Evolutionary conservation across 495 filamentous ascomycete species (phyloP).

Genomic region (Neurospora sp.): DNA sequence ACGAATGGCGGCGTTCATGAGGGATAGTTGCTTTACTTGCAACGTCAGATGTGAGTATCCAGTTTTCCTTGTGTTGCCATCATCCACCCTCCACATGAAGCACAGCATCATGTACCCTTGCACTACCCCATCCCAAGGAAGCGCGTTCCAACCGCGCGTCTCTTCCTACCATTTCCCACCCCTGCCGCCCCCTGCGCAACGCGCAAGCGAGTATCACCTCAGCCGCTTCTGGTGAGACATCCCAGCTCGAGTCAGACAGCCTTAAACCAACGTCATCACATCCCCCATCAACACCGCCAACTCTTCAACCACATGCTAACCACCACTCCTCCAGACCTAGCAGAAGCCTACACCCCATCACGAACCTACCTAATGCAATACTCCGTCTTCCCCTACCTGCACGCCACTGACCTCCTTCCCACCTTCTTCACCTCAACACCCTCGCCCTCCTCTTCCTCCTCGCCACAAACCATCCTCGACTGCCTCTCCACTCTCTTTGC

Average conservation of each 20-base stretch:
- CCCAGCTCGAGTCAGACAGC: neutral
- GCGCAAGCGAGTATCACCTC: neutral
- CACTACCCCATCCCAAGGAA: neutral
- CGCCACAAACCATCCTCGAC: slow-evolving; percentile 11
- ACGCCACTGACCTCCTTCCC: slow-evolving; percentile 24
- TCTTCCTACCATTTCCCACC: neutral
- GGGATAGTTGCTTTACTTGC: slow-evolving; percentile 29
- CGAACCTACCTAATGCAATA: slow-evolving; percentile 20
- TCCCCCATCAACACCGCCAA: slow-evolving; percentile 4
- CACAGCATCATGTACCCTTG: neutral
- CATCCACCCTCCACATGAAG: neutral
- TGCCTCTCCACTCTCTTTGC: slow-evolving; percentile 21
- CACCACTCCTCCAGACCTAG: neutral
- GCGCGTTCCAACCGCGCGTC: neutral
- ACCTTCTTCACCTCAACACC: slow-evolving; percentile 24
- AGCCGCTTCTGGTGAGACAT: neutral
- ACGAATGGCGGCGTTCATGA: slow-evolving; percentile 21
- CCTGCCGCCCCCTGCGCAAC: neutral
- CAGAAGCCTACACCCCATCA: neutral
- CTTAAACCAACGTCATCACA: neutral
- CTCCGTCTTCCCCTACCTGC: slow-evolving; percentile 23
- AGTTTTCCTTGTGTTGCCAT: neutral
- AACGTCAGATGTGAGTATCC: slow-evolving; percentile 24
- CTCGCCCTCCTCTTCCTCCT: slow-evolving; percentile 14
- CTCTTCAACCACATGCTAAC: slow-evolving; percentile 13